Evolutionary conservation across 1,139 yeast genomes (phyloP), one percentile per base, ranked within the genome.

Genomic region (Waltiozyma sp.): DNA sequence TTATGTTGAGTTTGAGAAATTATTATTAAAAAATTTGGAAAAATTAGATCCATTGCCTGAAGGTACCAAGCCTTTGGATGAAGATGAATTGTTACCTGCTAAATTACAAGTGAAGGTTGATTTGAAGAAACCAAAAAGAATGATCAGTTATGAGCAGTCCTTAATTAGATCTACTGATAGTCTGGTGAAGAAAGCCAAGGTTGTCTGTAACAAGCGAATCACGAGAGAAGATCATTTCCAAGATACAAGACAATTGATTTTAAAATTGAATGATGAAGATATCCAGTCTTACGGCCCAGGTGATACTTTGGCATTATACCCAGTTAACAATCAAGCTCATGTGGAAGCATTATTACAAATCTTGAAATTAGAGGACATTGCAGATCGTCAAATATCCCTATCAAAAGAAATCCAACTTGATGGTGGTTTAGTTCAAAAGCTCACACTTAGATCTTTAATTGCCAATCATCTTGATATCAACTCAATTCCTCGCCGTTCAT

Each of bases 401-500:
- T 44, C 46, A 59, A 72, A 41, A 10, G 13, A 26, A 11, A 11
- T 14, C 4, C n/a, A 13, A 11, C 28, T 26, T 26, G 28, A 26
- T 13, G 89, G 88, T 34, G 94, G 87, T 0, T 56, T 77, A 24
- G 75, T 81, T 1, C 60, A 62, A 18, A 71, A 70, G 1, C 55
- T 75, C 38, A 88, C 97, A 0, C 63, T 91, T 37, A 63, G 96
- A 46, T 70, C 78, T 4, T 64, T 91, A n/a, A 54, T 91, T 23
- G 80, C 80, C 5, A 79, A 84, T 58, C 95, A 89, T 58, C 62
- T 89, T 40, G 97, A 91, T 58, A 70, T 91, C 13, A 74, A 72
- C 62, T 73, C 94, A 2, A 80, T 91, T 19, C 98, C 98, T 1
- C 72, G 88, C 43, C 69, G 95, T 37, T 76, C 91, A 35, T 88